A percentile compares a stretch with the other conserved stretches of the same genome.
Evolutionary conservation across 1,139 yeast species (phyloP).

Genomic region (Lodderomyces oxycetoniae): DNA sequence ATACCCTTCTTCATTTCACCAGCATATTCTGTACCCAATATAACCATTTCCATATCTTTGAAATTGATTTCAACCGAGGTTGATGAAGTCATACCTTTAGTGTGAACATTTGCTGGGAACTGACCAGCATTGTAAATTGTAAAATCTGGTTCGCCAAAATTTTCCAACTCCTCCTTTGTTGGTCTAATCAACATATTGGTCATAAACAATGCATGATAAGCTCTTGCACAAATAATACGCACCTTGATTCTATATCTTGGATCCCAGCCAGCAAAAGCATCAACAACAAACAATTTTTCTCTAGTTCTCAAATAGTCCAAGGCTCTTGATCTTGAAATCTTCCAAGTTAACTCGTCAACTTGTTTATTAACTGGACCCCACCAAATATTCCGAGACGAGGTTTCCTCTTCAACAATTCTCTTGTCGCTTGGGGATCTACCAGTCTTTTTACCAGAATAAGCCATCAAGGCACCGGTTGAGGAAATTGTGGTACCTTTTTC

Average conservation of each 20-base stretch:
- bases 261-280: slow-evolving; percentile 99
- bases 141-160: slow-evolving; percentile 97
- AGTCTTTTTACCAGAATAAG: slow-evolving; percentile 92
- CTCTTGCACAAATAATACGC: slow-evolving; percentile 96
- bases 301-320: slow-evolving; percentile 95
- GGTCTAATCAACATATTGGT: slow-evolving; percentile 97
- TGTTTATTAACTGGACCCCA: slow-evolving; percentile 99
- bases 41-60: slow-evolving; percentile 98
- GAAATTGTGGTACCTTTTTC: slow-evolving; percentile 92
- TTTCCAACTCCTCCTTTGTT: slow-evolving; percentile 77
- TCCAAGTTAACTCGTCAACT: slow-evolving; percentile 93
- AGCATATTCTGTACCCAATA: slow-evolving; percentile 96
- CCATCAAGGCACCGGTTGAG: slow-evolving; percentile 92
- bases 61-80: slow-evolving; percentile 96
- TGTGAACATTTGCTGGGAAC: slow-evolving; percentile 96
- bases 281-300: slow-evolving; percentile 90
- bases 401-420: slow-evolving; percentile 92
- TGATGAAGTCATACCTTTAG: slow-evolving; percentile 95
- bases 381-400: slow-evolving; percentile 85
- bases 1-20: slow-evolving; percentile 99
- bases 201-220: slow-evolving; percentile 98
- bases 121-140: slow-evolving; percentile 98
- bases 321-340: slow-evolving; percentile 93
- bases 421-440: slow-evolving; percentile 99
- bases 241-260: slow-evolving; percentile 96